phyloP scores from a whole-genome alignment of 208 protist genomes.

The Wallacemonas sp. region DNA sequence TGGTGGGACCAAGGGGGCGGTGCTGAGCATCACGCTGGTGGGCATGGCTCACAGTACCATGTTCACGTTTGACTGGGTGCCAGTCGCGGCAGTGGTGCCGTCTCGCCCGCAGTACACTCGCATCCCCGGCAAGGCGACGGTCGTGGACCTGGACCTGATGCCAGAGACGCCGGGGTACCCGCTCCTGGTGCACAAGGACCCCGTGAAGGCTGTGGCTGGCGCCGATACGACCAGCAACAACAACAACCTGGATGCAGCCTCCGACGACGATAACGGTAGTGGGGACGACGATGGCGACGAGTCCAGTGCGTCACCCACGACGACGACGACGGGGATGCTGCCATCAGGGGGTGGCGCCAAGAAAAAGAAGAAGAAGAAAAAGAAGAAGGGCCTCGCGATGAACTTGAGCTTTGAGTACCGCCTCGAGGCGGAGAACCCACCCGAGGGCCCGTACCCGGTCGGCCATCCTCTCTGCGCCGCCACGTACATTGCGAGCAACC shows the following conservation, averaged over 20 bases:
- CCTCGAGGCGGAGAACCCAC: constrained; percentile 51
- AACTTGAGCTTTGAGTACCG: constrained; percentile 81
- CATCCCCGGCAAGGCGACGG: constrained; percentile 56
- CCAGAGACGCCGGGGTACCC: constrained; percentile 82
- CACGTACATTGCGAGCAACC: constrained; percentile 92
- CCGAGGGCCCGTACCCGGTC: constrained; percentile 37
- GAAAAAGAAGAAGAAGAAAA: constrained; percentile 42
- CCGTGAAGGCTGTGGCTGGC: constrained; percentile 24
- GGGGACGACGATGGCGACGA: constrained; percentile 23
- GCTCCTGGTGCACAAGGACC: constrained; percentile 51
- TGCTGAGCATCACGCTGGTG: constrained; percentile 68
- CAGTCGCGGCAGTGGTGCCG: constrained; percentile 67
- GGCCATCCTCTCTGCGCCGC: constrained; percentile 55
- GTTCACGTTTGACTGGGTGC: constrained; percentile 88
- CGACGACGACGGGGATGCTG: constrained; percentile 21
- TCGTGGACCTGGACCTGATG: constrained; percentile 62
- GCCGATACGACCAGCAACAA: constrained; percentile 20
- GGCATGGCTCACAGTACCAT: constrained; percentile 87
- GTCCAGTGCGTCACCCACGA: constrained; percentile 18
- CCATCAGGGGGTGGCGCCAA: constrained; percentile 19
- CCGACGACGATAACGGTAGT: constrained; percentile 17
- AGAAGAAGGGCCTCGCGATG: constrained; percentile 73
- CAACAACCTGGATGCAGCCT: constrained; percentile 20
- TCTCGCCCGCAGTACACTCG: constrained; percentile 63
- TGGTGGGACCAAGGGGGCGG: constrained; percentile 54